Evolutionary conservation across 805 yeast species (phyloP).

Genomic region (Candida nitratophila): DNA sequence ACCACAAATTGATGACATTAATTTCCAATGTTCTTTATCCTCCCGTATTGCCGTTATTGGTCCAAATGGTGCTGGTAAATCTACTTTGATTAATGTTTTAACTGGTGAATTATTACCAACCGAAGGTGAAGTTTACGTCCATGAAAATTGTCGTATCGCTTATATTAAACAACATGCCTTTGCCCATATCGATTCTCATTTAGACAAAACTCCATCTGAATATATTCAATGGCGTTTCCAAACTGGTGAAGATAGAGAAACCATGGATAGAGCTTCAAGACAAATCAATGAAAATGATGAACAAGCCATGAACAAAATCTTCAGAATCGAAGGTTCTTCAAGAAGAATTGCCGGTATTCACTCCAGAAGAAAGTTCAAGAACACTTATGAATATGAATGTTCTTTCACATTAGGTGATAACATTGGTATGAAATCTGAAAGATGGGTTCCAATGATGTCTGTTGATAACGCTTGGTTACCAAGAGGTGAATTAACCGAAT

Average conservation of each 20-base stretch:
- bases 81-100: slow-evolving; percentile 96
- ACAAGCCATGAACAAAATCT: slow-evolving; percentile 98
- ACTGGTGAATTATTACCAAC: slow-evolving; percentile 99
- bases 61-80: slow-evolving; percentile 99
- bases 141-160: slow-evolving; percentile 99
- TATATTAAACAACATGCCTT: slow-evolving; percentile 99
- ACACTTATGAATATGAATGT: slow-evolving; percentile 99
- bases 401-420: slow-evolving; percentile 97
- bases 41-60: slow-evolving; percentile 99
- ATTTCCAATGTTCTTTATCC: slow-evolving; percentile 98
- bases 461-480: slow-evolving; percentile 99
- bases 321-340: slow-evolving; percentile 97
- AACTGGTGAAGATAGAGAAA: slow-evolving; percentile 99
- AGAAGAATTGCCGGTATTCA: slow-evolving; percentile 94
- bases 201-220: slow-evolving; percentile 99
- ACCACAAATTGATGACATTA: slow-evolving; percentile 88
- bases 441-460: slow-evolving; percentile 99
- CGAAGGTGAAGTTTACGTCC: slow-evolving; percentile 96
- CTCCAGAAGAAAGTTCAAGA: slow-evolving; percentile 99
- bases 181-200: slow-evolving; percentile 97
- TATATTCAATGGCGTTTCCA: slow-evolving; percentile 99
- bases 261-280: slow-evolving; percentile 99
- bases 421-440: slow-evolving; percentile 97
- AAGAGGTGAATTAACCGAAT: slow-evolving; percentile 96
- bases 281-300: slow-evolving; percentile 95